Evolutionary conservation across 768 basidiomycete species (phyloP).

Genomic region (Russula abietina): DNA sequence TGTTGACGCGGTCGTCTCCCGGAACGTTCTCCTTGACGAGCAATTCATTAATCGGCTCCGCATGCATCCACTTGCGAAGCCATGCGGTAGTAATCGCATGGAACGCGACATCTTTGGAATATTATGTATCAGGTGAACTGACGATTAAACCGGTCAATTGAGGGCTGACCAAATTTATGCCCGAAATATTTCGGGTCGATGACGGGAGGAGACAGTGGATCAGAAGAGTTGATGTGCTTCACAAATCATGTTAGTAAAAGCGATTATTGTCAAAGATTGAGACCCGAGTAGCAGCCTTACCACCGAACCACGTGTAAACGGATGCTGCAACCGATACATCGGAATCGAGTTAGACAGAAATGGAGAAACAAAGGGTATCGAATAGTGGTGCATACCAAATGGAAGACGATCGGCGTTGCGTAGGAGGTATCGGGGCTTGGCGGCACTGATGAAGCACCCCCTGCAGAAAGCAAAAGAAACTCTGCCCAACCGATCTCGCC

Average conservation of each 20-base stretch:
- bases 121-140: constrained; percentile 3
- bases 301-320: constrained; percentile 19
- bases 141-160: background rate
- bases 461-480: constrained; percentile 19
- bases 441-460: constrained; percentile 10
- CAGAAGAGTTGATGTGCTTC: constrained; percentile 32
- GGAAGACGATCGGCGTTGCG: constrained; percentile 23
- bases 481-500: constrained; percentile 24
- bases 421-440: constrained; percentile 19
- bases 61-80: constrained; percentile 25
- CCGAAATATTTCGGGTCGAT: constrained; percentile 42
- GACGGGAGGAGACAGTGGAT: constrained; percentile 33
- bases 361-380: background rate
- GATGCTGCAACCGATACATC: constrained; percentile 6
- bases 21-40: constrained; percentile 19
- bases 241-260: background rate
- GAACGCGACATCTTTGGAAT: constrained; percentile 27
- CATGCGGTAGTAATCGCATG: constrained; percentile 31
- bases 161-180: constrained; percentile 15
- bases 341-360: background rate
- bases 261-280: background rate
- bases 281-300: background rate
- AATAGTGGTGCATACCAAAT: constrained; percentile 10
- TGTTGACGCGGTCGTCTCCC: constrained; percentile 8
- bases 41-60: constrained; percentile 13